These are phyloP conservation scores for Penicillium sp. DNA, from an alignment of 2,329 filamentous ascomycete genomes.

Conservation along the genomic window DNA sequence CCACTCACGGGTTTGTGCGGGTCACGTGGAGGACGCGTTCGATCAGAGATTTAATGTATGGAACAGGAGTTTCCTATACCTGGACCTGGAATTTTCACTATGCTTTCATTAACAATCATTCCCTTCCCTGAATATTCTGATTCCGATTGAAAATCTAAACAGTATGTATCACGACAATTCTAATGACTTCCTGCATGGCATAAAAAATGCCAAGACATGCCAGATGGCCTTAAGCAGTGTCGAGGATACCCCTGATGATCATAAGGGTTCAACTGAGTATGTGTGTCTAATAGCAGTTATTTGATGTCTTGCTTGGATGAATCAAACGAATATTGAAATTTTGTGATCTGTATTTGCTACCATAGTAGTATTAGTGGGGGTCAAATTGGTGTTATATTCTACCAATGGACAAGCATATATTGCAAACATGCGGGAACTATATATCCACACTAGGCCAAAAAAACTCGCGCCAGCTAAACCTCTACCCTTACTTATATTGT, in stretches of 20 bases:
- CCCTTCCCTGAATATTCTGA: background rate
- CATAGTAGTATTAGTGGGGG: background rate
- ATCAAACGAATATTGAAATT: background rate
- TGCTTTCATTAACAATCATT: background rate
- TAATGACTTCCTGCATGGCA: background rate
- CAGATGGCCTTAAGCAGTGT: slow-evolving; percentile 31
- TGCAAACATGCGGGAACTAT: slow-evolving; percentile 15
- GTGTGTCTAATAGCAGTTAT: background rate
- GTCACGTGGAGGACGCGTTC: slow-evolving; percentile 22
- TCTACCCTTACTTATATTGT: background rate
- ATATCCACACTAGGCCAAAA: slow-evolving; percentile 1
- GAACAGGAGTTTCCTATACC: background rate
- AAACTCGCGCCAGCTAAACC: background rate
- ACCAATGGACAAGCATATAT: slow-evolving; percentile 10
- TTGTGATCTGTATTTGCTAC: background rate
- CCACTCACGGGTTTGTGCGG: slow-evolving; percentile 23
- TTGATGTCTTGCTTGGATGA: background rate
- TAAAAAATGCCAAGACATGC: slow-evolving; percentile 35
- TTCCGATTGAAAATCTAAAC: background rate
- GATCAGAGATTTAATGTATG: slow-evolving; percentile 8
- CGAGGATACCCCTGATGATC: slow-evolving; percentile 16
- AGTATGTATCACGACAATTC: background rate
- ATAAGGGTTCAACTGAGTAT: slow-evolving; percentile 15
- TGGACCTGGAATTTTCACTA: background rate
- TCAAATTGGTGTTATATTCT: background rate